A percentile compares a stretch with the other conserved stretches of the same genome.
phyloP scores from a whole-genome alignment of 1,139 yeast genomes.

The Scheffersomyces segobiensis region DNA sequence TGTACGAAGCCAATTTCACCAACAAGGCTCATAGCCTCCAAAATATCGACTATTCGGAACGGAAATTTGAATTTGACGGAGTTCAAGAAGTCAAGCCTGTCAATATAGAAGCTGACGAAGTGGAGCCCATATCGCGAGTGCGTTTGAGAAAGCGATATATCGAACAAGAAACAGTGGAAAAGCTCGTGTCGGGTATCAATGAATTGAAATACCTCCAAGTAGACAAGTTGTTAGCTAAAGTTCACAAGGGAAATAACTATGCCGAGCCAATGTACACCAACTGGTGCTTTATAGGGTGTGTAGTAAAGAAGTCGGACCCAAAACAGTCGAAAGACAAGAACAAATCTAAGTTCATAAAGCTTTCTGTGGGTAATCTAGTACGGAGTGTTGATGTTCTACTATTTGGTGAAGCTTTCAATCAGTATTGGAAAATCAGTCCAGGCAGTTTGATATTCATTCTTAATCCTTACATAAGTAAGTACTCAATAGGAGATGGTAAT shows the following conservation, averaged over 20 bases:
- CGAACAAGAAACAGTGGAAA: slow-evolving; percentile 27
- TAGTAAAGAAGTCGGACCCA: slow-evolving; percentile 58
- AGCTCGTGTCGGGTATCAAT: slow-evolving; percentile 23
- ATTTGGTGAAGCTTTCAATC: slow-evolving; percentile 66
- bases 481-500: slow-evolving; percentile 2
- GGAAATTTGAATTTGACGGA: slow-evolving; percentile 19
- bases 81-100: slow-evolving; percentile 8
- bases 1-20: slow-evolving; percentile 9
- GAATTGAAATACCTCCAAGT: slow-evolving; percentile 49
- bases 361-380: slow-evolving; percentile 69
- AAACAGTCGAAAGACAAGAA: slow-evolving; percentile 39
- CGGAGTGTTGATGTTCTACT: slow-evolving; percentile 57
- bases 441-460: slow-evolving; percentile 77
- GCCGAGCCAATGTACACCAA: slow-evolving; percentile 69
- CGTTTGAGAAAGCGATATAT: slow-evolving; percentile 45
- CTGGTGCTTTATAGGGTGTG: slow-evolving; percentile 73
- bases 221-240: slow-evolving; percentile 61
- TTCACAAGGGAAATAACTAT: slow-evolving; percentile 62
- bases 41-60: slow-evolving; percentile 14
- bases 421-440: slow-evolving; percentile 67
- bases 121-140: slow-evolving; percentile 17
- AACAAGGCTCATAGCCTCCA: slow-evolving; percentile 7
- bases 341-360: slow-evolving; percentile 53
- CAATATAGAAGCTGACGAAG: slow-evolving; percentile 10
- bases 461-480: slow-evolving; percentile 60